Conservation (phyloP, 2,329 filamentous ascomycete species). For the Sporothrix brasiliensis region DNA sequence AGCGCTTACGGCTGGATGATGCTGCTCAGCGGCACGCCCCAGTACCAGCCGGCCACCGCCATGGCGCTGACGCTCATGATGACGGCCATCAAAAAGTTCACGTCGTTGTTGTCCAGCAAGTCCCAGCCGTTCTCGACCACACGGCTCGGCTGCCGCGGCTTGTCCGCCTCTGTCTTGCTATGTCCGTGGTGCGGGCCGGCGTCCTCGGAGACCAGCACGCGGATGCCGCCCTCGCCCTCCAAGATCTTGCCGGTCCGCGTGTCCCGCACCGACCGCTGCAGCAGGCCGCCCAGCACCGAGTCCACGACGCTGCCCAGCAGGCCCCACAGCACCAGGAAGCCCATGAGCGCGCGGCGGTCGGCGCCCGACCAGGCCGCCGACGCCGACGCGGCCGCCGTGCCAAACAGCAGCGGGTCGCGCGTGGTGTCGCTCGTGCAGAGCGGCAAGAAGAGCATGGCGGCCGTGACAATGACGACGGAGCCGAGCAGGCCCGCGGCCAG, state of each 20-base stretch:
- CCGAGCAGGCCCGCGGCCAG: conserved; percentile 74
- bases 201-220: conserved; percentile 50
- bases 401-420: conserved; percentile 38
- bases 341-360: conserved; percentile 53
- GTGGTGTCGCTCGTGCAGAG: conserved; percentile 56
- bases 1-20: conserved; percentile 41
- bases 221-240: conserved; percentile 76
- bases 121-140: conserved; percentile 69
- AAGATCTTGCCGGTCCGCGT: conserved; percentile 82
- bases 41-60: conserved; percentile 62
- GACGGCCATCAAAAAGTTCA: conserved; percentile 90
- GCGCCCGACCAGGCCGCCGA: conserved; percentile 49
- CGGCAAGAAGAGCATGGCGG: conserved; percentile 68
- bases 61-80: conserved; percentile 80
- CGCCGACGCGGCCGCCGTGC: conserved; percentile 46
- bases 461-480: conserved; percentile 68
- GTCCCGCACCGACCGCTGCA: conserved; percentile 87
- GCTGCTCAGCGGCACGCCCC: conserved; percentile 57
- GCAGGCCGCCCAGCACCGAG: conserved; percentile 79
- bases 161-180: not conserved
- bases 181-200: conserved; percentile 27
- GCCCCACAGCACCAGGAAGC: conserved; percentile 71
- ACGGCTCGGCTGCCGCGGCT: conserved; percentile 55
- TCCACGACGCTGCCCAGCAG: conserved; percentile 80
- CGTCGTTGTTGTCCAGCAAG: conserved; percentile 89